Evolutionary conservation across 2,329 filamentous ascomycete species (phyloP).

Genomic region (Nectriaceae sp.): DNA sequence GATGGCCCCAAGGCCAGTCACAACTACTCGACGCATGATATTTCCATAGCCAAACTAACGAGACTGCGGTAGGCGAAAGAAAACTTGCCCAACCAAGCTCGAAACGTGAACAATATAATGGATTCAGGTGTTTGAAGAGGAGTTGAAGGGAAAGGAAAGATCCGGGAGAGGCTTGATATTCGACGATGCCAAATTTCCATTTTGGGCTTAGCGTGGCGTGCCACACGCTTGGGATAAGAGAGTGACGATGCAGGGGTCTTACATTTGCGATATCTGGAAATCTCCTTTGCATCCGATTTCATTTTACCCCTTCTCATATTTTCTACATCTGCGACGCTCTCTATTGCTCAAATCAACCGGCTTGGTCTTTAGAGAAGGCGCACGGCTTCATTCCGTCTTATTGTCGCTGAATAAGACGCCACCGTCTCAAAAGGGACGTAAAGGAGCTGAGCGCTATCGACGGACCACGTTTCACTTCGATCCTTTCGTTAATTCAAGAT

Average conservation of each 20-base stretch:
- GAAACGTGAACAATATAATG: too few relatives aligned
- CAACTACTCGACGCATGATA: conserved; percentile 72
- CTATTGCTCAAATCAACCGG: neutral
- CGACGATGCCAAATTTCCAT: conserved; percentile 12
- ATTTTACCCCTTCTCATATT: neutral
- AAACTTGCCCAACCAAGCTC: too few relatives aligned
- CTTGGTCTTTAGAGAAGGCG: neutral
- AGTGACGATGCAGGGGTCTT: conserved; percentile 6
- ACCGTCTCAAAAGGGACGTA: conserved; percentile 16
- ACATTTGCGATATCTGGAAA: neutral
- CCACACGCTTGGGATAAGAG: neutral
- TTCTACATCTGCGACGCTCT: neutral
- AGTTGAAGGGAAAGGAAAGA: neutral
- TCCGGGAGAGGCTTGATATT: neutral
- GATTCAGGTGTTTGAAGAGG: neutral
- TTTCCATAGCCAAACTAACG: conserved; percentile 39
- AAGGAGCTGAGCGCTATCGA: conserved; percentile 12
- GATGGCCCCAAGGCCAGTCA: conserved; percentile 80
- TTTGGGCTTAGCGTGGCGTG: conserved; percentile 20
- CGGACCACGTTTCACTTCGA: conserved; percentile 20
- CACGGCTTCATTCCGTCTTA: neutral
- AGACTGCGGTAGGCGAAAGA: neutral
- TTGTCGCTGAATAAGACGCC: conserved; percentile 15
- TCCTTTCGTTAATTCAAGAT: neutral
- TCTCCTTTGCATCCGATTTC: neutral